Conservation (phyloP, 176 grass and related monocot species). For the Aegilops bicornis region DNA sequence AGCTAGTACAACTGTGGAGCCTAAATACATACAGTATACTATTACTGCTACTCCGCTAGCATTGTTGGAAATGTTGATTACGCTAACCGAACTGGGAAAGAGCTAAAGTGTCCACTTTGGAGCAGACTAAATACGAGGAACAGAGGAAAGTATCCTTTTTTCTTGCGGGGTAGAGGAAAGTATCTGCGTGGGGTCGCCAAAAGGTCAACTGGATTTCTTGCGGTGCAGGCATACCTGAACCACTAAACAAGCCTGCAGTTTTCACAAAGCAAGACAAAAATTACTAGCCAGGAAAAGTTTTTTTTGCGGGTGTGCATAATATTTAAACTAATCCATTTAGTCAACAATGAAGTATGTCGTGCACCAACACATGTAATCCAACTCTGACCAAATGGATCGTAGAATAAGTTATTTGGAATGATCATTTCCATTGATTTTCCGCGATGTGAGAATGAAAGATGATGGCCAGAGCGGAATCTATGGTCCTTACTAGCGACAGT, state of each 20-base stretch:
- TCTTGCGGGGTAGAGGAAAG: background rate
- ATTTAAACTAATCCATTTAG: background rate
- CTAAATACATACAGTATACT: background rate
- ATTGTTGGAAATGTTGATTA: conserved; percentile 21
- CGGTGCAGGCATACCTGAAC: conserved; percentile 18
- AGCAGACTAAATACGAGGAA: background rate
- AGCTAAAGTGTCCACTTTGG: background rate
- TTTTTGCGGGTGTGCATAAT: too few species aligned
- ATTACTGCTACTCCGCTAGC: background rate
- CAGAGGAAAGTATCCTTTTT: conserved; percentile 1
- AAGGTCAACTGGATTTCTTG: conserved; percentile 13
- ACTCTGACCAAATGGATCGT: background rate
- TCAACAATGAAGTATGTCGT: background rate
- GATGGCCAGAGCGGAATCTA: too few species aligned
- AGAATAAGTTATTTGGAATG: background rate
- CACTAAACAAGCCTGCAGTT: background rate
- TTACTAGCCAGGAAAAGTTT: too few species aligned
- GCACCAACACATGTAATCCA: background rate
- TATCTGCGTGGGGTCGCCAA: background rate
- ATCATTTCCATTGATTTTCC: too few species aligned
- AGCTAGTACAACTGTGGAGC: background rate
- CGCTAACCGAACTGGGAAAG: background rate
- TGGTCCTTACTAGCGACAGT: too few species aligned
- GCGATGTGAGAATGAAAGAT: too few species aligned
- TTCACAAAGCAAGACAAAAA: background rate